phyloP scores from a whole-genome alignment of 148 eudicot species.

The Fagopyrum tataricum region DNA sequence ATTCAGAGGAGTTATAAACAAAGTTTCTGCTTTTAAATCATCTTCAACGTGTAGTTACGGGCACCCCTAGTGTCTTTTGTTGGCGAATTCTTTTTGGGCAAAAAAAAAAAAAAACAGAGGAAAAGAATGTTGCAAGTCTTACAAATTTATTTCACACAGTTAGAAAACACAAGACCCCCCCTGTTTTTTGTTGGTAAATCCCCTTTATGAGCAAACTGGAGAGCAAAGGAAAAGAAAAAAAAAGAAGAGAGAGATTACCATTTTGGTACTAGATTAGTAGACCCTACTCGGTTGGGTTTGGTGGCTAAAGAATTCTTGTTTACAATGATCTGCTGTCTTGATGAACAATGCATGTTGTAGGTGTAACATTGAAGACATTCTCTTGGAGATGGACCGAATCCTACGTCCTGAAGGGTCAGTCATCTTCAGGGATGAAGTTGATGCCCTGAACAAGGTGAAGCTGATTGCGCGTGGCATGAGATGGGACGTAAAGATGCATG shows the following conservation, averaged over 20 bases:
- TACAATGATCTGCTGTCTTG: not conserved
- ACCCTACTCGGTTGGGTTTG: too few species aligned
- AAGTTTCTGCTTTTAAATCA: not conserved
- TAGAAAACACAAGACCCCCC: too few species aligned
- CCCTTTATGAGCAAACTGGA: too few species aligned
- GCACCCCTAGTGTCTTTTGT: too few species aligned
- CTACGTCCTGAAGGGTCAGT: constrained; percentile 76
- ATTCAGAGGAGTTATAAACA: not conserved
- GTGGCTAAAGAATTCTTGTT: not conserved
- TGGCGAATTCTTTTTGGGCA: too few species aligned
- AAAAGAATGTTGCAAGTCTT: too few species aligned
- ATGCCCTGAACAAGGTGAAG: constrained; percentile 58
- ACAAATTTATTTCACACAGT: too few species aligned
- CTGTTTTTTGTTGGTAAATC: too few species aligned
- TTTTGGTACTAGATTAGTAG: not conserved
- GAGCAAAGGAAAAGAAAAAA: too few species aligned
- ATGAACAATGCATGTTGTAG: constrained; percentile 23
- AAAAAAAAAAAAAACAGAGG: too few species aligned
- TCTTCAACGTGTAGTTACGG: too few species aligned
- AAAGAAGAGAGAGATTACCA: too few species aligned
- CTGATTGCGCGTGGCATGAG: constrained; percentile 68
- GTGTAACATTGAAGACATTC: constrained; percentile 64
- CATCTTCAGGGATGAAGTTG: constrained; percentile 67
- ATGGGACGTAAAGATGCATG: constrained; percentile 69
- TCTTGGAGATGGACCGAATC: constrained; percentile 81